Evolutionary conservation across 805 yeast species (phyloP).

Genomic region (Teunomyces barrocoloradensis): DNA sequence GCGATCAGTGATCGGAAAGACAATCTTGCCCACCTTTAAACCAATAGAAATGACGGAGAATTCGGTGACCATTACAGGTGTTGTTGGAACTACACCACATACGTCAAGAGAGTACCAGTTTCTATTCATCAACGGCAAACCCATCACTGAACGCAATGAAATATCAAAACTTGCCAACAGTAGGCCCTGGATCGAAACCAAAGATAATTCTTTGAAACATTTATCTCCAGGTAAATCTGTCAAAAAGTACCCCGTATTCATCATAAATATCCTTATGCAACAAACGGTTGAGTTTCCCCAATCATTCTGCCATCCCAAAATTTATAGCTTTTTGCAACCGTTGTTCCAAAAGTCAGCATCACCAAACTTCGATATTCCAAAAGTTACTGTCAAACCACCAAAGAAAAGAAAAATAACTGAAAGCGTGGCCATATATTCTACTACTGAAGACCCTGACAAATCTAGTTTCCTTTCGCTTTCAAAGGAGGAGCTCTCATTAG

Average conservation of each 20-base stretch:
- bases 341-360: background rate
- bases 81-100: slow-evolving; percentile 36
- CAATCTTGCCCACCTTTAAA: slow-evolving; percentile 19
- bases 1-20: slow-evolving; percentile 28
- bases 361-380: background rate
- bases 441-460: background rate
- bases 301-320: background rate
- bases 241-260: slow-evolving; percentile 31
- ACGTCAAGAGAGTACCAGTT: slow-evolving; percentile 42
- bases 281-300: background rate
- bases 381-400: slow-evolving; percentile 23
- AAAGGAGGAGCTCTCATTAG: slow-evolving; percentile 10
- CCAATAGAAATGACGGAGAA: slow-evolving; percentile 22
- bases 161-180: background rate
- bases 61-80: slow-evolving; percentile 29
- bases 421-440: background rate
- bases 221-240: background rate
- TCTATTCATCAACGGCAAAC: slow-evolving; percentile 44
- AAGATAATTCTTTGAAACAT: background rate
- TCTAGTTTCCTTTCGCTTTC: background rate
- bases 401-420: background rate
- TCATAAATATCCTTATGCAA: slow-evolving; percentile 31
- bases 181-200: background rate
- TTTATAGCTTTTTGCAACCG: background rate
- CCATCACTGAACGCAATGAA: slow-evolving; percentile 10